A percentile compares a stretch with the other conserved stretches of the same genome.
Evolutionary conservation across 2,329 filamentous ascomycete species (phyloP).

Genomic region (Cryphonectria parasitica): DNA sequence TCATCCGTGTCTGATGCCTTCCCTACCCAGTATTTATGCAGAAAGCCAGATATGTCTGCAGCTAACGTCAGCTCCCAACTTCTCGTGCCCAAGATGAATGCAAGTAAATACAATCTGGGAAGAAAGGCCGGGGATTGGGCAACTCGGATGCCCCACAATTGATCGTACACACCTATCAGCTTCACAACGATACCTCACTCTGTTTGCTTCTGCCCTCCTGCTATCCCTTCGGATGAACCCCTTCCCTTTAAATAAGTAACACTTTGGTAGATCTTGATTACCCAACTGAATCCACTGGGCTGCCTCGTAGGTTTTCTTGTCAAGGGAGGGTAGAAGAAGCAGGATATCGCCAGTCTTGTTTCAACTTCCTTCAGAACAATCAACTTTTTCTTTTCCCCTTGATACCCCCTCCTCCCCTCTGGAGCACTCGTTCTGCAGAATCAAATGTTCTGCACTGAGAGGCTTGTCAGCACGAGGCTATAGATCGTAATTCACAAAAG

Average conservation of each 20-base stretch:
- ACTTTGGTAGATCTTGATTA: background rate
- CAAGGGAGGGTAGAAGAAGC: background rate
- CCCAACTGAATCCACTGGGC: background rate
- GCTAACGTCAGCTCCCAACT: background rate
- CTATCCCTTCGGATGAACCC: background rate
- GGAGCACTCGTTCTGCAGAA: background rate
- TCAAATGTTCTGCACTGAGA: background rate
- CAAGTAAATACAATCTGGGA: background rate
- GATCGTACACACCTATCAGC: background rate
- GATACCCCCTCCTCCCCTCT: too few species aligned
- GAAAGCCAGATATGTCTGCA: background rate
- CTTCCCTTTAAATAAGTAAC: background rate
- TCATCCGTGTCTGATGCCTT: constrained; percentile 18
- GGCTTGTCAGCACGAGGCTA: background rate
- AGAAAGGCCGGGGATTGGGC: background rate
- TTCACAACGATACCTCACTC: background rate
- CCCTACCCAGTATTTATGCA: background rate
- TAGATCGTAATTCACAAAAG: background rate
- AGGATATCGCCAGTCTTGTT: background rate
- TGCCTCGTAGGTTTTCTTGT: background rate
- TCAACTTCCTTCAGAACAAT: background rate
- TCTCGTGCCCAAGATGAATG: background rate
- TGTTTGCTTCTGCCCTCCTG: background rate
- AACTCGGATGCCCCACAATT: background rate
- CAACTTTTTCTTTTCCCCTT: background rate